These are phyloP conservation scores for Podospora australis DNA, from an alignment of 495 filamentous ascomycete genomes.

Conservation along the genomic window DNA sequence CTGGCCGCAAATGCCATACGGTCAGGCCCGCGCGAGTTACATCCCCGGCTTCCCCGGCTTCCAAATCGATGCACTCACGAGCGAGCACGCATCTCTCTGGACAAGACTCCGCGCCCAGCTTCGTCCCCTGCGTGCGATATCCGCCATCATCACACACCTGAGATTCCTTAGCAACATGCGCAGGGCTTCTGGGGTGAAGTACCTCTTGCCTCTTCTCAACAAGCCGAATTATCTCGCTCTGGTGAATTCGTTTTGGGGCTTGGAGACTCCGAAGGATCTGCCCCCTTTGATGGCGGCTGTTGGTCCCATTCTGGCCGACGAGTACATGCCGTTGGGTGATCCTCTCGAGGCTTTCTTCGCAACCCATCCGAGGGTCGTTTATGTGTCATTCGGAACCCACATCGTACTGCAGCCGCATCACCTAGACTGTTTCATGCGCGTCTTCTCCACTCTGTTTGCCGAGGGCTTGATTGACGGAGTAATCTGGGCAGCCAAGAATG, in stretches of 20 bases:
- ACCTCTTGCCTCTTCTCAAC: slow-evolving; percentile 12
- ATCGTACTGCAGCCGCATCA: slow-evolving; percentile 24
- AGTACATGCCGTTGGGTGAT: slow-evolving; percentile 21
- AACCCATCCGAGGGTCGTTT: slow-evolving; percentile 21
- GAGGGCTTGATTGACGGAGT: slow-evolving; percentile 31
- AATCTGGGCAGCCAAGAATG: slow-evolving; percentile 29
- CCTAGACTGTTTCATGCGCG: slow-evolving; percentile 22
- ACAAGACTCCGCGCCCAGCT: slow-evolving; percentile 27
- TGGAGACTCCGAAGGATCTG: slow-evolving; percentile 34
- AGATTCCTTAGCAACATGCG: slow-evolving; percentile 29
- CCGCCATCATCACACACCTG: slow-evolving; percentile 20
- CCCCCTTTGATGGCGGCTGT: slow-evolving; percentile 29
- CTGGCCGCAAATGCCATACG: slow-evolving; percentile 33
- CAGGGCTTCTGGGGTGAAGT: slow-evolving; percentile 19
- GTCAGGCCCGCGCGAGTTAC: slow-evolving; percentile 29
- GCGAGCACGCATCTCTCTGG: slow-evolving; percentile 31
- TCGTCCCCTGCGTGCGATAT: slow-evolving; percentile 15
- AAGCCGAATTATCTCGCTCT: slow-evolving; percentile 38
- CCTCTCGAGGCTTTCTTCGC: slow-evolving; percentile 19
- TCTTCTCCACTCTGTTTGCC: slow-evolving; percentile 16
- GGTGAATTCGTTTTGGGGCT: slow-evolving; percentile 37
- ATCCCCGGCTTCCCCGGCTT: slow-evolving; percentile 36
- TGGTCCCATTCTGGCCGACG: slow-evolving; percentile 30
- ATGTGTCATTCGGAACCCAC: slow-evolving; percentile 36
- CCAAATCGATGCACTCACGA: slow-evolving; percentile 30